Conservation (phyloP, 2,329 filamentous ascomycete species). For the Arthrobotrys musiformis region DNA sequence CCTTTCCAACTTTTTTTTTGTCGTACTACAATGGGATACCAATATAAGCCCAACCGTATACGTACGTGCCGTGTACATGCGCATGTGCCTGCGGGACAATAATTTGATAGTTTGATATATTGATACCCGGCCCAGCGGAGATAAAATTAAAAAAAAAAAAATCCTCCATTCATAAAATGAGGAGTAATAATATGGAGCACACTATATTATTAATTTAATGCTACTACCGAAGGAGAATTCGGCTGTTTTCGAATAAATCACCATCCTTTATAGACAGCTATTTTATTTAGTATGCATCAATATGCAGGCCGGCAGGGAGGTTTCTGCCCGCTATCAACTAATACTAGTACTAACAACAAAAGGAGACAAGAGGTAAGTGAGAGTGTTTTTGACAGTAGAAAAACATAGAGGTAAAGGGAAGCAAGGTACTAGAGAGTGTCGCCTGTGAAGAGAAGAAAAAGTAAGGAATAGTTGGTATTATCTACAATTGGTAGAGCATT, state of each 20-base stretch:
- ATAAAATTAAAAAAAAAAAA: too few species aligned
- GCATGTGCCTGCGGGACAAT: neutral
- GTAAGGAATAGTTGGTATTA: constrained; percentile 56
- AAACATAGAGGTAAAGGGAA: constrained; percentile 57
- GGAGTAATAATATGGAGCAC: too few species aligned
- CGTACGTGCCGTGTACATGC: neutral
- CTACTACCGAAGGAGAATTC: neutral
- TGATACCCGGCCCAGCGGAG: too few species aligned
- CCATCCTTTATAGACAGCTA: neutral
- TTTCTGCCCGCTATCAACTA: neutral
- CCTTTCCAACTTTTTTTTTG: too few species aligned
- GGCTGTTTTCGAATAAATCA: too few species aligned
- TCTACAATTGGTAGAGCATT: constrained; percentile 26
- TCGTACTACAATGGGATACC: too few species aligned
- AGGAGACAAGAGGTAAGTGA: constrained; percentile 36
- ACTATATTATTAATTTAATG: too few species aligned
- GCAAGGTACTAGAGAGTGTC: constrained; percentile 58
- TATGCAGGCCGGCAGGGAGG: neutral
- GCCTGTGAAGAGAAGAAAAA: constrained; percentile 57
- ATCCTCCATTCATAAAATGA: too few species aligned
- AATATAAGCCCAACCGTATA: too few species aligned
- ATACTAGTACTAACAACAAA: neutral
- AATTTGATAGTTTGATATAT: neutral
- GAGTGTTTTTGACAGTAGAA: constrained; percentile 49
- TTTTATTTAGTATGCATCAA: constrained; percentile 7